Percentiles rank a stretch among this genome's conserved stretches.
These are phyloP conservation scores for Tetrapisispora iriomotensis DNA, from an alignment of 805 yeast genomes.

Conservation along the genomic window DNA sequence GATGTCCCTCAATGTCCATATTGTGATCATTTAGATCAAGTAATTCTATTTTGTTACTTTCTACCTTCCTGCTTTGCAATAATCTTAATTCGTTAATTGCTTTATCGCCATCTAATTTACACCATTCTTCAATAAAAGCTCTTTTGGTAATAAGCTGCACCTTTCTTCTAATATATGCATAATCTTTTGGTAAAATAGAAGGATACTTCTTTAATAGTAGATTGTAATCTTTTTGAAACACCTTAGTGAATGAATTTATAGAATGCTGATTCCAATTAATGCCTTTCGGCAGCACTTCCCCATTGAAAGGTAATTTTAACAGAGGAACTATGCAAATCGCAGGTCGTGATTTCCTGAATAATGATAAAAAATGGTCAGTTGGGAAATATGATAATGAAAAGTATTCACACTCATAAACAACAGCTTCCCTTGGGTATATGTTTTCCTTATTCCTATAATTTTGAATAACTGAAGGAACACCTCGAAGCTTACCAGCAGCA, in stretches of 20 bases:
- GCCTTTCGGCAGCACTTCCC: slow-evolving; percentile 3
- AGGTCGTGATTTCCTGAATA: slow-evolving; percentile 26
- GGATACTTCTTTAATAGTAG: background rate
- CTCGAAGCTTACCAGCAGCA: slow-evolving; percentile 2
- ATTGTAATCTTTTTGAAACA: background rate
- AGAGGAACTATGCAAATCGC: slow-evolving; percentile 15
- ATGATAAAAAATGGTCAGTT: slow-evolving; percentile 20
- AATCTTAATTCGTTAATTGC: slow-evolving; percentile 15
- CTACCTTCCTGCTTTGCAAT: too few species aligned
- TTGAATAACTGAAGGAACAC: slow-evolving; percentile 3
- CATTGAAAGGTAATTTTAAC: slow-evolving; percentile 12
- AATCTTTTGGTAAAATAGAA: slow-evolving; percentile 17
- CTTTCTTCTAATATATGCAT: slow-evolving; percentile 20
- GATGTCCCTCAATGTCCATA: slow-evolving; percentile 8
- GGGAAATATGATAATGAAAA: slow-evolving; percentile 22
- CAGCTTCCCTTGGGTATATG: slow-evolving; percentile 10
- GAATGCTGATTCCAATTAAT: background rate
- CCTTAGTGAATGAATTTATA: background rate
- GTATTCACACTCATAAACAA: slow-evolving; percentile 16
- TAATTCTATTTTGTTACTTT: too few species aligned
- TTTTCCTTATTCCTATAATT: slow-evolving; percentile 7
- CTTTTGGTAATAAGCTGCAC: slow-evolving; percentile 9
- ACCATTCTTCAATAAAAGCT: slow-evolving; percentile 20
- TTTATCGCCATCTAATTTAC: slow-evolving; percentile 11
- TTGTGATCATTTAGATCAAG: background rate